Conservation (phyloP, 108 stramenopile genomes). For the Skeletonema marinoi region DNA sequence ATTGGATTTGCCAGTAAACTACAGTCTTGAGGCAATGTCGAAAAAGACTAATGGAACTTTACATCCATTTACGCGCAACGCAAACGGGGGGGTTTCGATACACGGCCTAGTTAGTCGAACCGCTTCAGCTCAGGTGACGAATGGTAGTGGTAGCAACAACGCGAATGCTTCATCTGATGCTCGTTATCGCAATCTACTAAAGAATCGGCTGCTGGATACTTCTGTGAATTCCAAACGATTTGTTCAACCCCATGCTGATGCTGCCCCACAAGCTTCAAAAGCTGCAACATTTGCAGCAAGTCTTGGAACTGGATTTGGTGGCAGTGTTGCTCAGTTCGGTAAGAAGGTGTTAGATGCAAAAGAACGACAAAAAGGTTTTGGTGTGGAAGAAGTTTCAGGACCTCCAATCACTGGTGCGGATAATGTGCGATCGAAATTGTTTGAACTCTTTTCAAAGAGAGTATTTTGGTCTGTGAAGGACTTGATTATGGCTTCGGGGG, state of each 20-base stretch:
- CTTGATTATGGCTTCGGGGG: slow-evolving; percentile 50
- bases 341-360: slow-evolving; percentile 63
- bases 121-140: slow-evolving; percentile 74
- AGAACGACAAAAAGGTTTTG: slow-evolving; percentile 12
- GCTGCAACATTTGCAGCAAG: slow-evolving; percentile 48
- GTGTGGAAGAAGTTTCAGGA: slow-evolving; percentile 13
- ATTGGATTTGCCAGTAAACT: slow-evolving; percentile 71
- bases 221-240: slow-evolving; percentile 77
- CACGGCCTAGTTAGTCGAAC: slow-evolving; percentile 77
- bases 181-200: slow-evolving; percentile 67
- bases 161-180: slow-evolving; percentile 16
- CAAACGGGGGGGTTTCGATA: slow-evolving; percentile 66
- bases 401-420: slow-evolving; percentile 52
- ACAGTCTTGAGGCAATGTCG: slow-evolving; percentile 85
- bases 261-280: slow-evolving; percentile 46
- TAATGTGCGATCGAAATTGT: slow-evolving; percentile 64
- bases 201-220: slow-evolving; percentile 68
- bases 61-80: slow-evolving; percentile 76
- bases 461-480: slow-evolving; percentile 82
- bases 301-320: slow-evolving; percentile 67
- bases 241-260: slow-evolving; percentile 73
- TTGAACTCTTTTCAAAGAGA: slow-evolving; percentile 78
- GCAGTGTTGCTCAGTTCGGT: slow-evolving; percentile 76
- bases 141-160: slow-evolving; percentile 10
- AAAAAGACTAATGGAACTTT: slow-evolving; percentile 70